Evolutionary conservation across 1,284 basidiomycete species (phyloP), one percentile per base, ranked within the genome.

Genomic region (Melampsora americana): DNA sequence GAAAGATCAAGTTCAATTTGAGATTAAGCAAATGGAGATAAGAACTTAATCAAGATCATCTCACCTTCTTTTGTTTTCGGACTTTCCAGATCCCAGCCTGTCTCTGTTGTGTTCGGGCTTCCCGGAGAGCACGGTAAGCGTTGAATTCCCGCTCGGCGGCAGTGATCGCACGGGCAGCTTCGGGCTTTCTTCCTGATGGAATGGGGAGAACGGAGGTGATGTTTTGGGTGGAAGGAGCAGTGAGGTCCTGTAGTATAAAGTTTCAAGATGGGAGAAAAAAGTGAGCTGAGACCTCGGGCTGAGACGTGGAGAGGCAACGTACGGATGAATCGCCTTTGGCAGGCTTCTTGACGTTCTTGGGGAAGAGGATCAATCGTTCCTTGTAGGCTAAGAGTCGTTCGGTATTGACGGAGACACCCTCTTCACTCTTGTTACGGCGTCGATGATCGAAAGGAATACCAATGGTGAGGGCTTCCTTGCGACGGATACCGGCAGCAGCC

Each of bases 401-500:
- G 77, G 96, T 91, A 85, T 99, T 99, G 84, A 97, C 83, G 83
- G 90, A 88, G 86, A 97, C 93, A 84, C 93, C 92, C 89, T 99
- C 95, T 87, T 96, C 95, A 83, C 91, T 94, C 86, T 94, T 85
- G 87, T 96, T 97, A 85, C 93, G 89, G 87, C 96, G 90, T 85
- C 95, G 89, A 88, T 97, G 94, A 86, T 99, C 95, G 80, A 98
- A 93, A 79, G 93, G 90, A 82, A 99, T 92, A 79, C 95, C 95
- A 82, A 99, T 86, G 81, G 92, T 89, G 79, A 90, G 89, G 60
- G 96, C 96, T 86, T 94, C 90, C 87, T 97, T 98, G 86, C 89
- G 90, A 82, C 91, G 90, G 83, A 99, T 88, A 78, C 96, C 96
- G 79, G 95, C 96, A 83, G 92, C 92, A 88, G 95, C 97, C 84